A percentile compares a stretch with the other conserved stretches of the same genome.
These are phyloP conservation scores for Rubia balearica DNA, from an alignment of 305 asterid species.

Conservation along the genomic window DNA sequence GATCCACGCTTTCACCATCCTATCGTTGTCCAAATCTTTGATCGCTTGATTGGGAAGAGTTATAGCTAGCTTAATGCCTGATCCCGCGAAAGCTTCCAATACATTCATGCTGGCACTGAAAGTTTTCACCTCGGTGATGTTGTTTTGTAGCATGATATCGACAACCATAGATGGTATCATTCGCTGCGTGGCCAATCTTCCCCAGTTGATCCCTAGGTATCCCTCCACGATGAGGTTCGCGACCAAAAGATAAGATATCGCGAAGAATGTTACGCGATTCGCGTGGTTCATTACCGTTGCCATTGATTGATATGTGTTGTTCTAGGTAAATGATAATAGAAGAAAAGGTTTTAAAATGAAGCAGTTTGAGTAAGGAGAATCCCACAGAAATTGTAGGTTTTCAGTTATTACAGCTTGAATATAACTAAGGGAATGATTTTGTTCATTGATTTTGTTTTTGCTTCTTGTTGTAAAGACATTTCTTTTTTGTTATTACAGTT, in stretches of 20 bases:
- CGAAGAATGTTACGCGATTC: neutral
- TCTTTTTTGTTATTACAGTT: neutral
- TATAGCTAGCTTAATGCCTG: conserved; percentile 18
- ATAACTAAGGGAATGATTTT: neutral
- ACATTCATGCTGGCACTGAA: conserved; percentile 26
- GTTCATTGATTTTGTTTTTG: neutral
- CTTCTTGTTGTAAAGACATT: neutral
- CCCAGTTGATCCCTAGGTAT: conserved; percentile 36
- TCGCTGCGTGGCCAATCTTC: conserved; percentile 30
- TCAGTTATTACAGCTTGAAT: neutral
- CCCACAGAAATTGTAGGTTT: neutral
- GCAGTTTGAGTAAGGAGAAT: neutral
- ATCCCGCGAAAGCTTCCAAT: conserved; percentile 23
- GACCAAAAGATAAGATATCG: neutral
- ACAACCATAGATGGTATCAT: conserved; percentile 51
- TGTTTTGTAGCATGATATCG: conserved; percentile 39
- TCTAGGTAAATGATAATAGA: neutral
- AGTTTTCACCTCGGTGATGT: conserved; percentile 24
- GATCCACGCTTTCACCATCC: neutral
- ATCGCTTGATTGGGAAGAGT: conserved; percentile 15
- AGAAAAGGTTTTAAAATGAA: neutral
- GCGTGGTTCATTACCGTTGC: neutral
- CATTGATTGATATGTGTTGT: neutral
- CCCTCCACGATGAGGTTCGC: conserved; percentile 12
- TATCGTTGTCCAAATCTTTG: neutral